Evolutionary conservation across 345 rosid genomes (phyloP), one percentile per base, ranked within the genome.

Genomic region (Melastoma malabathricum): DNA sequence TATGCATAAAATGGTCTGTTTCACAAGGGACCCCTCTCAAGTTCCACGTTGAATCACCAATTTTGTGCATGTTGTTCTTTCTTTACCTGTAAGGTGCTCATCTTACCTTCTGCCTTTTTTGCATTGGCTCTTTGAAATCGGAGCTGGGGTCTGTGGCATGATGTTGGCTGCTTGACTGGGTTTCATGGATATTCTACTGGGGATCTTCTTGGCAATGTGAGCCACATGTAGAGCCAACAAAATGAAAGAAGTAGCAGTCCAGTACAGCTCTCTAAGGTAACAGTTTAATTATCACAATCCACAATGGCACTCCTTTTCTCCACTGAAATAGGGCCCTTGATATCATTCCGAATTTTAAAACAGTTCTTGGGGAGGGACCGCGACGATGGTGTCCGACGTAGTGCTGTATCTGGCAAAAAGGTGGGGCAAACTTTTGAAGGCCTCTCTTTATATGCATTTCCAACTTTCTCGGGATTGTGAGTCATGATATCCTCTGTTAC

Each of bases 321-420:
- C 15, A 27, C 59, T 41, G 41, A 23, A 51, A 18, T 55, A 14
- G 17, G 25, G 49, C 14, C 50, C 22, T 3, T 0, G 7, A 10
- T 12, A 29, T 6, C 48, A 41, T 61, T 0, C 31, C 13, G 16
- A 10, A 25, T 14, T 19, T 9, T 18, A 44, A 8, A 68, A 41
- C 81, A 92, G 98, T 83, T 84, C 65, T 59, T 92, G 57, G 80
- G 94, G 45, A 86, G 77, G 16, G 83, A 73, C 64, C 81, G 82
- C 59, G 97, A 68, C 38, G 84, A 80, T 59, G 82, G 86, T 55
- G 90, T 72, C 27, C 94, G 89, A 23, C 84, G 97, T 46, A 92
- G 99, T 66, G 95, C 94, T 55, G 95, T 92, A 50, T 92, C 99
- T 47, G 99, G 99, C 18, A 87, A 88, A 73, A 92, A 87, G 77